Evolutionary conservation across 106 monocot genomes (phyloP).

Genomic region (Platanthera zijinensis): DNA sequence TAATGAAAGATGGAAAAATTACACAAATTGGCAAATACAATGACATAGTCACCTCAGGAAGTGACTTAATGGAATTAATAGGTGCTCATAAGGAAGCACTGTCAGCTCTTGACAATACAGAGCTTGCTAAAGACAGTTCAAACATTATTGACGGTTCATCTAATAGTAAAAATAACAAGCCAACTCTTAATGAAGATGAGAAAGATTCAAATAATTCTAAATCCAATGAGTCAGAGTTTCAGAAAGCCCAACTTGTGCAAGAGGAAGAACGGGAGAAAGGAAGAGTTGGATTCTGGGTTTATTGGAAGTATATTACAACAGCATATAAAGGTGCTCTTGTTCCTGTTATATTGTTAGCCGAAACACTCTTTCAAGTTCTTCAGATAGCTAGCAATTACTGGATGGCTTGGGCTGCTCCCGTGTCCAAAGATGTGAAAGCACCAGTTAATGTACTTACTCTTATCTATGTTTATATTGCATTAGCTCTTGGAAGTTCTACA

Average conservation of each 20-base stretch:
- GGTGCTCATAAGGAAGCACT: constrained; percentile 75
- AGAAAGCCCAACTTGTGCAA: constrained; percentile 68
- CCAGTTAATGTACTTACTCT: constrained; percentile 38
- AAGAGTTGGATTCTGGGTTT: constrained; percentile 77
- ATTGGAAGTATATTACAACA: constrained; percentile 78
- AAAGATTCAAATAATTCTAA: constrained; percentile 33
- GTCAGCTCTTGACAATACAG: constrained; percentile 35
- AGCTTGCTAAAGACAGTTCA: constrained; percentile 12
- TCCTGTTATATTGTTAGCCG: constrained; percentile 48
- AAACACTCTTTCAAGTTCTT: constrained; percentile 62
- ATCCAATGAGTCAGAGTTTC: constrained; percentile 19
- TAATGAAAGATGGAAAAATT: constrained; percentile 80
- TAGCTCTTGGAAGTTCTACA: constrained; percentile 61
- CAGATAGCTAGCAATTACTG: constrained; percentile 61
- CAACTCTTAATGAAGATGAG: constrained; percentile 14
- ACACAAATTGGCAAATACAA: constrained; percentile 75
- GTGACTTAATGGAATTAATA: constrained; percentile 80
- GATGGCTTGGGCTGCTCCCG: constrained; percentile 27
- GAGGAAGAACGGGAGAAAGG: constrained; percentile 99
- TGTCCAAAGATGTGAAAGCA: constrained; percentile 38
- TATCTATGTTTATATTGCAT: constrained; percentile 62
- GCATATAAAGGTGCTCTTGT: constrained; percentile 74
- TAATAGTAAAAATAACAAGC: constrained; percentile 3
- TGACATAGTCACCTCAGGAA: constrained; percentile 66
- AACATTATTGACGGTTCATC: constrained; percentile 6